Conservation (phyloP, 2,329 filamentous ascomycete genomes). For the Stromatinia cepivora region DNA sequence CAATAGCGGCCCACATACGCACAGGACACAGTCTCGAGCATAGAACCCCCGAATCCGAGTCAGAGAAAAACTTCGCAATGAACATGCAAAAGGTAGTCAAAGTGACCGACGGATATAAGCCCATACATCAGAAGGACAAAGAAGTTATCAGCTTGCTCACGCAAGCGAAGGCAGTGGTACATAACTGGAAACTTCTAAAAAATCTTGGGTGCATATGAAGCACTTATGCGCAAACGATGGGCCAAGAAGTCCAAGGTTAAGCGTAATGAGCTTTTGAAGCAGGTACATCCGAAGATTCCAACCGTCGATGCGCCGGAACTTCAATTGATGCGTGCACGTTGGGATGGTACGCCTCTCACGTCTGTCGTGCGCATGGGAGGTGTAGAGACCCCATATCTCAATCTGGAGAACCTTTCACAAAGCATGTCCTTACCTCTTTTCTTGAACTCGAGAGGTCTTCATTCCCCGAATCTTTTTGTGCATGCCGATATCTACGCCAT, state of each 20-base stretch:
- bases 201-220: not conserved
- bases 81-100: too few relatives aligned
- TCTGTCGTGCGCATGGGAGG: not conserved
- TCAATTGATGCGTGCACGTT: not conserved
- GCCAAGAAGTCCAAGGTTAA: not conserved
- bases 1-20: not conserved
- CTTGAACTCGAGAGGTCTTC: not conserved
- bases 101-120: not conserved
- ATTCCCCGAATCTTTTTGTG: not conserved
- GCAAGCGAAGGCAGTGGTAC: not conserved
- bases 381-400: not conserved
- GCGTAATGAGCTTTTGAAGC: not conserved
- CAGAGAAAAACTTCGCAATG: too few relatives aligned
- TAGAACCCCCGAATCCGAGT: accelerated
- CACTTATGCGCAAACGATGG: not conserved
- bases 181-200: not conserved
- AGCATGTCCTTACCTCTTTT: slow-evolving; percentile 1
- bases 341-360: not conserved
- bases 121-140: not conserved
- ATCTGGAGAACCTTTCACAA: not conserved
- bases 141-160: not conserved
- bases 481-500: slow-evolving; percentile 5
- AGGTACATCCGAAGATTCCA: not conserved
- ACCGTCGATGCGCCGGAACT: not conserved
- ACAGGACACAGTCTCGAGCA: not conserved